These are phyloP conservation scores for Aspergillus hortae DNA, from an alignment of 2,329 filamentous ascomycete genomes.

Conservation along the genomic window DNA sequence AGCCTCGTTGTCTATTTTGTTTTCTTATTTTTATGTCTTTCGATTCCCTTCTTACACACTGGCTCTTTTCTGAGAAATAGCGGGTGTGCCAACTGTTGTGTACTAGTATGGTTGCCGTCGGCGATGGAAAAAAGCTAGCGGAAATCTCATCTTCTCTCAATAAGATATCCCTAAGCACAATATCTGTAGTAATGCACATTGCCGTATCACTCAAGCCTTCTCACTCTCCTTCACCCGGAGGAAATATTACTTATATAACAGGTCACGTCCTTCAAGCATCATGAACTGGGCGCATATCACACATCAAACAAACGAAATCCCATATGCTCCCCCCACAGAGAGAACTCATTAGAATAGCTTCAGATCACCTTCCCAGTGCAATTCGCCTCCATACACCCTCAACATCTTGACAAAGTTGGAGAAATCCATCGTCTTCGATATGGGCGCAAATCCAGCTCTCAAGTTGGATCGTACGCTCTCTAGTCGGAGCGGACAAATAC, in stretches of 20 bases:
- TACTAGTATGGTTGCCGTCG: background rate
- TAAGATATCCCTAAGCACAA: too few species aligned
- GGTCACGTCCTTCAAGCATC: background rate
- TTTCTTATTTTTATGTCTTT: background rate
- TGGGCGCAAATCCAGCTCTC: conserved; percentile 41
- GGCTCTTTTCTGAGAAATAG: conserved; percentile 5
- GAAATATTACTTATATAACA: too few species aligned
- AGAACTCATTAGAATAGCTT: background rate
- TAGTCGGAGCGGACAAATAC: conserved; percentile 27
- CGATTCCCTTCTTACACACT: conserved; percentile 4
- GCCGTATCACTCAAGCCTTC: background rate
- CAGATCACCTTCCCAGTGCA: conserved; percentile 31
- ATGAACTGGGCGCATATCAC: background rate
- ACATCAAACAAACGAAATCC: background rate
- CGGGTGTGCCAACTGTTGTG: conserved; percentile 1
- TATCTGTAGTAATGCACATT: too few species aligned
- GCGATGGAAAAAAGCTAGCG: too few species aligned
- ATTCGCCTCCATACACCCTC: conserved; percentile 40
- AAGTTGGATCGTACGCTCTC: conserved; percentile 31
- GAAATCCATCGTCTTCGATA: conserved; percentile 40
- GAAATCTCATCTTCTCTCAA: background rate
- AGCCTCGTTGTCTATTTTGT: background rate
- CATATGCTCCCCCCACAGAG: background rate
- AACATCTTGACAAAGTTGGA: conserved; percentile 38
- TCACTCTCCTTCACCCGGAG: background rate